Evolutionary conservation across 2,329 filamentous ascomycete species (phyloP).

Genomic region (Ambrosiella cleistominuta): DNA sequence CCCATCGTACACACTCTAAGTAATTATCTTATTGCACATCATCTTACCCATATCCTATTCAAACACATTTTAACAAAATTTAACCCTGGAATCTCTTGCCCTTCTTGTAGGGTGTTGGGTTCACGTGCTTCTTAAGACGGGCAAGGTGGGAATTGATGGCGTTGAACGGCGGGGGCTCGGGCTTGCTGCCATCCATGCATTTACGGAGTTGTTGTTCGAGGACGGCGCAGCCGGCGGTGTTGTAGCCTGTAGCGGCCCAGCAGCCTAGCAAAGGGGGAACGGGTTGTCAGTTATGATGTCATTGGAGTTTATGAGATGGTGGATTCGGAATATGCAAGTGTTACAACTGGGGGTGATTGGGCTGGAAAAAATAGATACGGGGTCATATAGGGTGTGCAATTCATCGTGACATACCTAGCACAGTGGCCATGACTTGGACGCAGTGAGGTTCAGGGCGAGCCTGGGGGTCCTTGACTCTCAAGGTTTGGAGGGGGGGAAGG

Average conservation of each 20-base stretch:
- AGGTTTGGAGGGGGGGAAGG: slow-evolving; percentile 36
- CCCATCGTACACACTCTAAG: too few species aligned
- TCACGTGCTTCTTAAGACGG: slow-evolving; percentile 58
- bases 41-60: too few species aligned
- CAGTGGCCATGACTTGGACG: slow-evolving; percentile 37
- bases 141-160: slow-evolving; percentile 87
- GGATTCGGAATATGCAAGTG: too few species aligned
- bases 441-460: slow-evolving; percentile 33
- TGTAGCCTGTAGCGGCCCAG: slow-evolving; percentile 67
- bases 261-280: slow-evolving; percentile 37
- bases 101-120: slow-evolving; percentile 18
- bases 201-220: slow-evolving; percentile 42
- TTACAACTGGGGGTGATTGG: too few species aligned
- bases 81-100: slow-evolving; percentile 20
- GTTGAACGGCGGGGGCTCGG: slow-evolving; percentile 28
- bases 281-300: background rate
- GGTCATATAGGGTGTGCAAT: background rate
- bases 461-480: slow-evolving; percentile 38
- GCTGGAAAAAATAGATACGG: slow-evolving; percentile 15
- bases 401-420: slow-evolving; percentile 36
- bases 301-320: background rate
- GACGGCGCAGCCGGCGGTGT: slow-evolving; percentile 37
- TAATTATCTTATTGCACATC: too few species aligned
- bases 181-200: slow-evolving; percentile 64
- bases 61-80: too few species aligned